Base-by-base conservation (phyloP, 2,329 filamentous ascomycete species). In the Pseudogymnoascus sp. region DNA sequence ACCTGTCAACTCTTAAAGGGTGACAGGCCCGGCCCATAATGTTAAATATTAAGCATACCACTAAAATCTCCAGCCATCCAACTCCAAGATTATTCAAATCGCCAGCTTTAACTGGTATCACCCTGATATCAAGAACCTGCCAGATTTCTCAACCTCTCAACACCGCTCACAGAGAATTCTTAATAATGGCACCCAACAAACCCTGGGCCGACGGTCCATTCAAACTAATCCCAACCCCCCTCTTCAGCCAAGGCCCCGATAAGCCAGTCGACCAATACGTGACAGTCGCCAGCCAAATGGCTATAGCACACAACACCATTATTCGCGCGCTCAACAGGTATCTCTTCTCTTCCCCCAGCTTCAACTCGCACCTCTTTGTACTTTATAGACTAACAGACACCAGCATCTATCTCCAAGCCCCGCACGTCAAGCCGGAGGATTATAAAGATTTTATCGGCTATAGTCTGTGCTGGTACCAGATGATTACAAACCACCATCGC, bases 201-300 rank as follows among this genome's bases (percentile, higher is more conserved):
- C 29, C 29, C 3, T 54, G 62, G 57, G 29, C 60, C 5, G 57
- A 61, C 7, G 31, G 40, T 7, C 64, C 66, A 12, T 68, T 67
- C 62, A 66, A 67, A 36, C 26, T 68, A n/a, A 67, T 68, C 39
- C 65, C 65, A 59, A 67, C 66, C 11, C 67, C 65, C 2, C 51
- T 62, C 37, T 64, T 67, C 59, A 61, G 66, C 34, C 65, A 66
- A 14, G 51, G 29, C 5, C n/a, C 16, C 6, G 29, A 34, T 7
- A 18, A 57, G n/a, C n/a, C 29, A 57, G 51, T 21, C 29, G 51
- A 57, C 51, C 16, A 57, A 57, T 68, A 64, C 31, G 40, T 66
- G 2, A 63, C 63, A 42, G 63, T 60, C 14, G 65, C 66, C 3
- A 65, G 64, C 23, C 42, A 66, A 14, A 34, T 61, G 51, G 62